Evolutionary conservation across 2,329 filamentous ascomycete species (phyloP).

Genomic region (Shiraia sp.): DNA sequence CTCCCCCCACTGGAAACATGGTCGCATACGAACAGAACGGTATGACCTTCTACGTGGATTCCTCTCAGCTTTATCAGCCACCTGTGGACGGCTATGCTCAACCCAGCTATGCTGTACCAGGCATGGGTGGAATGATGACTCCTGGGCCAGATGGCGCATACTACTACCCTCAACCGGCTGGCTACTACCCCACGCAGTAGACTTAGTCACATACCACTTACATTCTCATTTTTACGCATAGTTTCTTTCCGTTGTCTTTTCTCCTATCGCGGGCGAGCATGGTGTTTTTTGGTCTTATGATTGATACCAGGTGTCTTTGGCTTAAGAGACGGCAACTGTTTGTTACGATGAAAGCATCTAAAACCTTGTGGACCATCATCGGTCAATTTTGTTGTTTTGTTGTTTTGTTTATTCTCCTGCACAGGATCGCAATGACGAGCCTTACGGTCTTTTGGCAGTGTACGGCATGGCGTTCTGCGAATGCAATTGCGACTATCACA

Average conservation of each 20-base stretch:
- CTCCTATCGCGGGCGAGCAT: slow-evolving; percentile 4
- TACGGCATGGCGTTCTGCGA: slow-evolving; percentile 5
- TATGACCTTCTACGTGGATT: slow-evolving; percentile 93
- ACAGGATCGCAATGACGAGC: background rate
- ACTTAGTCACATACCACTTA: background rate
- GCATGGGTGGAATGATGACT: slow-evolving; percentile 81
- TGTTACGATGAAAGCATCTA: slow-evolving; percentile 7
- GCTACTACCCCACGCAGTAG: slow-evolving; percentile 62
- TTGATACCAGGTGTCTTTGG: slow-evolving; percentile 9
- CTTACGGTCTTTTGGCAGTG: slow-evolving; percentile 1
- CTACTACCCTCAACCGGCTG: slow-evolving; percentile 60
- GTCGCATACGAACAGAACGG: slow-evolving; percentile 89
- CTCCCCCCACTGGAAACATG: slow-evolving; percentile 47
- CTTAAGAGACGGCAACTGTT: background rate
- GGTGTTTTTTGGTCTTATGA: slow-evolving; percentile 2
- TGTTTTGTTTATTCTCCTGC: background rate
- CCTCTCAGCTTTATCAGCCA: slow-evolving; percentile 63
- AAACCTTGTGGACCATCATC: slow-evolving; percentile 1
- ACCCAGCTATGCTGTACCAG: slow-evolving; percentile 59
- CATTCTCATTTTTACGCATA: background rate
- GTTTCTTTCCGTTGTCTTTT: background rate
- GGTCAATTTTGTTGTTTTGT: background rate
- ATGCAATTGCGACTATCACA: slow-evolving; percentile 1
- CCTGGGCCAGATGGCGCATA: slow-evolving; percentile 58
- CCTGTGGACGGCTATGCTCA: slow-evolving; percentile 50